Conservation (phyloP, 192 early-diverging fungal genomes). For the Bifiguratus adelaidae region DNA sequence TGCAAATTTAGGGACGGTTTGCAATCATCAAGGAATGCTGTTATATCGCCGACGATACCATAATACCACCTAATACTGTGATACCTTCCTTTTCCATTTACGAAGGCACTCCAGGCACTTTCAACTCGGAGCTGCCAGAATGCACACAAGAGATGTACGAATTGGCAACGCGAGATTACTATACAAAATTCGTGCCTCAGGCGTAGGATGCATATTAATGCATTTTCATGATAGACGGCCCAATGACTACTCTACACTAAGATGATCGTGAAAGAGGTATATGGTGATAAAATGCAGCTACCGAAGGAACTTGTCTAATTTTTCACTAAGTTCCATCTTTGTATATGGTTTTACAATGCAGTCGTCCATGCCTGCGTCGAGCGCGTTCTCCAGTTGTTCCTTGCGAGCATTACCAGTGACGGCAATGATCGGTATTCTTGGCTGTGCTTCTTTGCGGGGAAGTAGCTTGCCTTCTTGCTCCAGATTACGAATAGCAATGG, state of each 20-base stretch:
- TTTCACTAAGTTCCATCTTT: background rate
- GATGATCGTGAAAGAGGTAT: too few relatives aligned
- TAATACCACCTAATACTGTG: slow-evolving; percentile 86
- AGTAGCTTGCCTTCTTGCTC: background rate
- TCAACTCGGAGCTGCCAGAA: slow-evolving; percentile 81
- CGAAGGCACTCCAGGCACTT: slow-evolving; percentile 62
- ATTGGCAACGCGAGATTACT: slow-evolving; percentile 59
- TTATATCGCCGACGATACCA: slow-evolving; percentile 80
- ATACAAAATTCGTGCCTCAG: slow-evolving; percentile 58
- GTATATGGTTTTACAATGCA: background rate
- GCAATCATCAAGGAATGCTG: slow-evolving; percentile 94
- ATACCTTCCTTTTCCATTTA: slow-evolving; percentile 90
- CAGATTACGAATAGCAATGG: slow-evolving; percentile 15
- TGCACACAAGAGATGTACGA: slow-evolving; percentile 78
- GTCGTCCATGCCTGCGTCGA: background rate
- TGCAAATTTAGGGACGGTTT: slow-evolving; percentile 64
- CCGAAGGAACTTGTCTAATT: too few relatives aligned
- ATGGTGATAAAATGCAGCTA: too few relatives aligned
- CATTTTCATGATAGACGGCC: too few relatives aligned
- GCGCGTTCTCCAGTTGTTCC: background rate
- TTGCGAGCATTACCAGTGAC: background rate
- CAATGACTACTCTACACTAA: too few relatives aligned
- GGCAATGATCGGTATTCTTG: background rate
- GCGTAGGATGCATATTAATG: too few relatives aligned
- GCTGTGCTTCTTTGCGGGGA: background rate